Evolutionary conservation across 768 basidiomycete genomes (phyloP), one percentile per base, ranked within the genome.

Genomic region (Pleurotus sapidus): DNA sequence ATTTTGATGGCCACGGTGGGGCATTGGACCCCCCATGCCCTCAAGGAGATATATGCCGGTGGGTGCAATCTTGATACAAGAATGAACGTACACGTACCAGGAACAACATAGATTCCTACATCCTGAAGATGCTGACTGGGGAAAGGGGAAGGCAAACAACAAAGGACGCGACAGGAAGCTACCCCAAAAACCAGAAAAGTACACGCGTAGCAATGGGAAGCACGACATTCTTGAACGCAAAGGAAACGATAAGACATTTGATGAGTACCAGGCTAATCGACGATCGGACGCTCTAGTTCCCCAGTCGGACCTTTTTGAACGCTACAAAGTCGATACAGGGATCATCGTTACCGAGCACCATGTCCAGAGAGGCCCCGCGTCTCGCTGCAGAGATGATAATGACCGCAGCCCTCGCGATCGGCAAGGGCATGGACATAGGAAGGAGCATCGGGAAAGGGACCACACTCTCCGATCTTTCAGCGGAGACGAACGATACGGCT

Each of bases 31-130:
- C 78, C 6, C 68, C 67, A 25, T 84, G 82, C 59, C 72, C 64
- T 37, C 75, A 82, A 59, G 82, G 82, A 25, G 70, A 69, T 43
- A 71, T 65, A 38, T 84, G 82, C 67, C 79, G 82, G 83, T 81
- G 61, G 55, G 77, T 69, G 2, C 8, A 18, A 20, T 15, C 14
- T 48, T 17, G 27, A 37, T 24, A 11, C 45, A 37, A 25, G 30
- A 14, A 37, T 45, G 34, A 14, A 12, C 9, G 25, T 34, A 4
- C 46, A 27, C 14, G 12, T 4, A 15, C 15, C 8, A 6, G 7
- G 38, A 20, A 12, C 39, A 14, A 39, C 8, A 45, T 40, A 72
- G 82, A 25, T 84, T 80, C 60, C 72, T 83, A 38, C 82, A 84
- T 59, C 82, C 82, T 27, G 69, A 63, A 46, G 82, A 84, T 63